phyloP scores from a whole-genome alignment of 208 protist genomes.

The Leishmania aethiopica region DNA sequence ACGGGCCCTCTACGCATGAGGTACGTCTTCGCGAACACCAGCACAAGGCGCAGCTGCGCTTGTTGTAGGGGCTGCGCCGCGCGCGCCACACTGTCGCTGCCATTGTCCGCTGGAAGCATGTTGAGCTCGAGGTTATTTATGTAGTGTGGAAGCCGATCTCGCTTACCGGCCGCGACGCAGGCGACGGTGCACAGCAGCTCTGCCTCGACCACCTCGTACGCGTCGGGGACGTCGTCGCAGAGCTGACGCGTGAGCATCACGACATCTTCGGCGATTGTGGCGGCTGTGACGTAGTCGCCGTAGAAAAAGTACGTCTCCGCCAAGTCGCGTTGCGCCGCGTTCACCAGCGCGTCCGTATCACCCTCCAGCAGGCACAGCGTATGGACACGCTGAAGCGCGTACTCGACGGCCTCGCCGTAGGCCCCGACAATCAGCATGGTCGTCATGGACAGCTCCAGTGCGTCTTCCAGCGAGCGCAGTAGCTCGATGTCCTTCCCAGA shows the following conservation, averaged over 20 bases:
- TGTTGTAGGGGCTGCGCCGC: constrained; percentile 27
- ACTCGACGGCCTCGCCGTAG: constrained; percentile 41
- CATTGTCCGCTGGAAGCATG: constrained; percentile 22
- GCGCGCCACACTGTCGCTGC: not conserved
- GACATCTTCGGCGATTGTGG: constrained; percentile 53
- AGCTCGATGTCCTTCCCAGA: constrained; percentile 25
- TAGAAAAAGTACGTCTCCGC: constrained; percentile 52
- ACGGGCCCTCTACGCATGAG: not conserved
- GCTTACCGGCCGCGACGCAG: constrained; percentile 27
- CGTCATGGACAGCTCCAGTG: constrained; percentile 43
- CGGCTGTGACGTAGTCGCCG: constrained; percentile 44
- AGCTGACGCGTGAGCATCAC: constrained; percentile 52
- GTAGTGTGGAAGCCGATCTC: constrained; percentile 24
- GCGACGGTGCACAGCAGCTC: constrained; percentile 35
- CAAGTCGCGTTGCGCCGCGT: constrained; percentile 50
- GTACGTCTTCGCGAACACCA: constrained; percentile 28
- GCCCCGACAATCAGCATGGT: constrained; percentile 43
- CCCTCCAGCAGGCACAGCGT: constrained; percentile 46
- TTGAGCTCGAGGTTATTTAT: constrained; percentile 21
- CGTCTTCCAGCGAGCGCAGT: constrained; percentile 36
- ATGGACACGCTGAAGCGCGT: constrained; percentile 67
- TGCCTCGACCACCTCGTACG: constrained; percentile 41
- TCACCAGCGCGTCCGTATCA: constrained; percentile 45
- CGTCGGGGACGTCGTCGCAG: constrained; percentile 24
- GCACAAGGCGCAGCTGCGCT: constrained; percentile 47